Conservation (phyloP, 805 yeast genomes). For the Teunomyces stri region DNA sequence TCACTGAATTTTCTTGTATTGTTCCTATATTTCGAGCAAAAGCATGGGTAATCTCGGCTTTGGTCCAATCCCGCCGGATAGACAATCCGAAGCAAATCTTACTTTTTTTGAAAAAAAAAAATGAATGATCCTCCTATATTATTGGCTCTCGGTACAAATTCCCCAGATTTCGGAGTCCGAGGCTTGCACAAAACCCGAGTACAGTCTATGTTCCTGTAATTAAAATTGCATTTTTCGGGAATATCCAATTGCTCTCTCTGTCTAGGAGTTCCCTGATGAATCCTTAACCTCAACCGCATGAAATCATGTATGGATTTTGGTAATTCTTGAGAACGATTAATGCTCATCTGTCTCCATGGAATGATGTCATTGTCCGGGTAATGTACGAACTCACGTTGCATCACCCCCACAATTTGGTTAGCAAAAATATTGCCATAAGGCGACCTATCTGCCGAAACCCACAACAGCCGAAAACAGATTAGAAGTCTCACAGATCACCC, state of each 20-base stretch:
- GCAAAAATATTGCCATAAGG: not conserved
- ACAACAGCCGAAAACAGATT: not conserved
- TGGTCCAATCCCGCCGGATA: constrained; percentile 1
- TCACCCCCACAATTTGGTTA: not conserved
- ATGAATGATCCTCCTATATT: not conserved
- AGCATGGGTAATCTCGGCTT: not conserved
- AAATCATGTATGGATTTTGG: not conserved
- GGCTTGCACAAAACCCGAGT: not conserved
- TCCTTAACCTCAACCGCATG: not conserved
- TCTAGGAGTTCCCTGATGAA: not conserved
- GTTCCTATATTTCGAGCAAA: not conserved
- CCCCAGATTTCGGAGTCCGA: constrained; percentile 18
- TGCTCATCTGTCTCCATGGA: not conserved
- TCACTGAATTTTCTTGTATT: too few relatives aligned
- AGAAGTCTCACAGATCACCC: not conserved
- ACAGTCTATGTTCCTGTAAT: not conserved
- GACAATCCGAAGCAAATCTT: constrained; percentile 1
- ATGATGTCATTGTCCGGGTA: not conserved
- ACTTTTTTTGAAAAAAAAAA: constrained; percentile 1
- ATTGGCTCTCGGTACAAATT: constrained; percentile 6
- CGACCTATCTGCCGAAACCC: not conserved
- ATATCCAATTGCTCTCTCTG: not conserved
- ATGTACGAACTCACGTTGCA: not conserved
- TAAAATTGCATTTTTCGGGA: not conserved
- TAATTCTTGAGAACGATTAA: not conserved